A percentile compares a stretch with the other conserved stretches of the same genome.
Evolutionary conservation across 2,329 filamentous ascomycete genomes (phyloP).

Genomic region (Hypoxylon sp.): DNA sequence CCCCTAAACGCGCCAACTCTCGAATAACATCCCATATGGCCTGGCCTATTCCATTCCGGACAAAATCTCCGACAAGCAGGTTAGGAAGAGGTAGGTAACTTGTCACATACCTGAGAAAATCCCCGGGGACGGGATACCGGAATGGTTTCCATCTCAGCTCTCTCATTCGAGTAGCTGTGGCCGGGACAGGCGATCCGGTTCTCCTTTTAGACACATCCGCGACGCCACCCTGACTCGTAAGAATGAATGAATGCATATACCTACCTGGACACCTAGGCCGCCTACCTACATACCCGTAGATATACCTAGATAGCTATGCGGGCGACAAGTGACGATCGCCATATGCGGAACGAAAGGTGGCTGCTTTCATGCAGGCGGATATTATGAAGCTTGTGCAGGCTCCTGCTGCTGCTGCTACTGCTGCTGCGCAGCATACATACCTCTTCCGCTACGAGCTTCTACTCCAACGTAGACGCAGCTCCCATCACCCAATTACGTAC

Average conservation of each 20-base stretch:
- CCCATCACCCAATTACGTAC: slow-evolving; percentile 3
- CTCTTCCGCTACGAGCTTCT: neutral
- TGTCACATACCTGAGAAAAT: slow-evolving; percentile 16
- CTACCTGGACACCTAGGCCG: neutral
- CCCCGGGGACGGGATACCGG: neutral
- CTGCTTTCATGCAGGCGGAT: slow-evolving; percentile 18
- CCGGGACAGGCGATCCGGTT: slow-evolving; percentile 5
- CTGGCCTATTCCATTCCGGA: neutral
- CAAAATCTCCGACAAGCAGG: neutral
- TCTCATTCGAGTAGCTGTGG: slow-evolving; percentile 1
- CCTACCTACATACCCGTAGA: neutral
- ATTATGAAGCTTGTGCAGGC: slow-evolving; percentile 7
- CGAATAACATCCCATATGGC: neutral
- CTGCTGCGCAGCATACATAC: neutral
- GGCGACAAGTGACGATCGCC: slow-evolving; percentile 15
- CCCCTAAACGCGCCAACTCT: neutral
- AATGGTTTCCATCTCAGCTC: neutral
- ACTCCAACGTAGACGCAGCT: slow-evolving; percentile 2
- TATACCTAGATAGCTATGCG: neutral
- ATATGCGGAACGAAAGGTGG: slow-evolving; percentile 21
- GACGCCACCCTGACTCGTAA: slow-evolving; percentile 11
- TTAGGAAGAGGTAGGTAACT: slow-evolving; percentile 1
- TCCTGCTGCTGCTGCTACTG: neutral
- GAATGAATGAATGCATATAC: neutral
- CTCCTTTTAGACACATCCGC: slow-evolving; percentile 11